Conservation (phyloP, 805 yeast species). For the Henningerozyma blattae region DNA sequence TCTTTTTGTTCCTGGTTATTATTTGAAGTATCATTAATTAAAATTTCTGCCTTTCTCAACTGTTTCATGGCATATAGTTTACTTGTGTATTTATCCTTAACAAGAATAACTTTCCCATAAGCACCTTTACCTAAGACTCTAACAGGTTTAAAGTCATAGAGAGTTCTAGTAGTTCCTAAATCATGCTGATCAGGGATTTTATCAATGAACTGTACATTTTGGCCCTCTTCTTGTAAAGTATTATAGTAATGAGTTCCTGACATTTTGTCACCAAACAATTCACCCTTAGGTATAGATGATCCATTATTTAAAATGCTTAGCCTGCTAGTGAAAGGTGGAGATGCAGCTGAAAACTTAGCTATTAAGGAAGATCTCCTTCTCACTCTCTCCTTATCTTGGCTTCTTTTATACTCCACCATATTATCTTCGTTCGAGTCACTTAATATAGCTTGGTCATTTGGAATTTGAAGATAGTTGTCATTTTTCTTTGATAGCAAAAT, state of each 20-base stretch:
- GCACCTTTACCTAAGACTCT: constrained; percentile 81
- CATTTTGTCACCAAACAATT: too few species aligned
- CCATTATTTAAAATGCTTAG: too few species aligned
- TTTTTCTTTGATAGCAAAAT: too few species aligned
- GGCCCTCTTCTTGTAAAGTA: too few species aligned
- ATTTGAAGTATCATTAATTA: constrained; percentile 39
- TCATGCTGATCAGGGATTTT: too few species aligned
- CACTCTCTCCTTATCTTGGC: constrained; percentile 2
- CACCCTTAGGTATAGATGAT: too few species aligned
- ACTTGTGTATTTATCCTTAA: constrained; percentile 49
- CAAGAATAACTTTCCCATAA: constrained; percentile 76
- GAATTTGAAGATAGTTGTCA: too few species aligned
- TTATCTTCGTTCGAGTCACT: neutral
- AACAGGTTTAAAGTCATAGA: constrained; percentile 56
- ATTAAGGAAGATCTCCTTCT: constrained; percentile 22
- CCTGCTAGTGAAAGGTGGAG: constrained; percentile 19
- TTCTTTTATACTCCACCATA: neutral
- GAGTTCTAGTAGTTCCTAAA: constrained; percentile 14
- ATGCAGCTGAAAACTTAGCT: constrained; percentile 17
- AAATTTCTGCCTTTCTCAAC: constrained; percentile 66
- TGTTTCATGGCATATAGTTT: constrained; percentile 79
- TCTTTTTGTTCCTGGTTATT: too few species aligned
- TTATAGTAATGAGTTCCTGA: too few species aligned
- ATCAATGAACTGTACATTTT: too few species aligned
- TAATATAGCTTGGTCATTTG: neutral